A percentile compares a stretch with the other conserved stretches of the same genome.
phyloP scores from a whole-genome alignment of 495 filamentous ascomycete genomes.

The Amphirosellinia nigrospora region DNA sequence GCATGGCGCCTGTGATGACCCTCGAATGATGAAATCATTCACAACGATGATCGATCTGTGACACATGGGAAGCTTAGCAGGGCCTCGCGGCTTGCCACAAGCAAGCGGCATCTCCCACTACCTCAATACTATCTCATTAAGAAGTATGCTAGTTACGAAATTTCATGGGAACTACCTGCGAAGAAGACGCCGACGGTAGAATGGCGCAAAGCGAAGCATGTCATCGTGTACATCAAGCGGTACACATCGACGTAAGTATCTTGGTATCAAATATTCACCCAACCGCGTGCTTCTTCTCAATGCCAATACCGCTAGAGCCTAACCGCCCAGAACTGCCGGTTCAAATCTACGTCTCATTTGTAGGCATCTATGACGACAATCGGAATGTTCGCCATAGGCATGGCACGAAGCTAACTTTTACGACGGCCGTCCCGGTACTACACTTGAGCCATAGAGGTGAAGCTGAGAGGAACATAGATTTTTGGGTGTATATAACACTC shows the following conservation, averaged over 20 bases:
- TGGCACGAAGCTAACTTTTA: neutral
- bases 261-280: neutral
- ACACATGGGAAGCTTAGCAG: neutral
- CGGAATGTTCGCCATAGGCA: neutral
- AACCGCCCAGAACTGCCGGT: neutral
- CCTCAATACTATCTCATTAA: neutral
- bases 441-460: neutral
- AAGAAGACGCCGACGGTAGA: neutral
- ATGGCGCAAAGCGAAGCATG: neutral
- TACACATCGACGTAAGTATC: slow-evolving; percentile 21
- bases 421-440: neutral
- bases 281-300: neutral
- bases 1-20: slow-evolving; percentile 2
- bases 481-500: slow-evolving; percentile 12
- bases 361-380: slow-evolving; percentile 26
- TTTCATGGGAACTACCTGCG: neutral
- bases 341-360: neutral
- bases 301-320: neutral
- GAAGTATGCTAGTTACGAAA: neutral
- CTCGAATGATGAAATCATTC: slow-evolving; percentile 1
- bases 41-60: neutral
- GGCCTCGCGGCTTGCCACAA: neutral
- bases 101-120: neutral
- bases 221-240: slow-evolving; percentile 11
- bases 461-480: neutral